Evolutionary conservation across 2,329 filamentous ascomycete species (phyloP).

Genomic region (Cladosporium sp.): DNA sequence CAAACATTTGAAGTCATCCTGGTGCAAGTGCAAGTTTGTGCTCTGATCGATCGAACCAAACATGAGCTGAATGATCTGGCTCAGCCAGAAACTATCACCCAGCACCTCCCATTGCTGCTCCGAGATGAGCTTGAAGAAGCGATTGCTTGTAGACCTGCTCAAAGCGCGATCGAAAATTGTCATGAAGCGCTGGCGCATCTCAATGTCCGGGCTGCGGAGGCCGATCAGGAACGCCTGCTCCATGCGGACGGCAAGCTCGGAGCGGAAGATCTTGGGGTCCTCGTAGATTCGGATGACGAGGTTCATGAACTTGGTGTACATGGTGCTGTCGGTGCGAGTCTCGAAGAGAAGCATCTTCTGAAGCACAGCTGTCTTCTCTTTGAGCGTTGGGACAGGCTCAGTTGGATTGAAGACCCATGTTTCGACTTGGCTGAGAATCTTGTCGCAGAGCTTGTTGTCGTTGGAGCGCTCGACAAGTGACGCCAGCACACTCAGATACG

Average conservation of each 20-base stretch:
- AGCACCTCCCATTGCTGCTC: slow-evolving; percentile 97
- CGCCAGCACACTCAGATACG: slow-evolving; percentile 91
- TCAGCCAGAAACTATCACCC: slow-evolving; percentile 92
- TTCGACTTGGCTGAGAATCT: slow-evolving; percentile 91
- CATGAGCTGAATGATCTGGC: slow-evolving; percentile 89
- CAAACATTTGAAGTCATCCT: slow-evolving; percentile 77
- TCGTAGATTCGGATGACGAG: slow-evolving; percentile 98
- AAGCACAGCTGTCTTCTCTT: slow-evolving; percentile 98
- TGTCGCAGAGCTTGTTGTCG: slow-evolving; percentile 81
- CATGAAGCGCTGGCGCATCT: slow-evolving; percentile 97
- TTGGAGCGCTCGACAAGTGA: slow-evolving; percentile 93
- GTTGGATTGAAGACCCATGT: slow-evolving; percentile 94
- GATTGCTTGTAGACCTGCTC: slow-evolving; percentile 84
- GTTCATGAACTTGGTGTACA: slow-evolving; percentile 90
- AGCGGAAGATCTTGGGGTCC: slow-evolving; percentile 90
- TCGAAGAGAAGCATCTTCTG: slow-evolving; percentile 99
- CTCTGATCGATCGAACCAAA: slow-evolving; percentile 88
- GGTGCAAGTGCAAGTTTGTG: slow-evolving; percentile 69
- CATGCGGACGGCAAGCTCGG: slow-evolving; percentile 92
- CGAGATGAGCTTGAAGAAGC: slow-evolving; percentile 82
- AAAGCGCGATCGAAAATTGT: slow-evolving; percentile 92
- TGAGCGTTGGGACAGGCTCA: slow-evolving; percentile 93
- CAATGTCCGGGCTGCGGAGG: slow-evolving; percentile 85
- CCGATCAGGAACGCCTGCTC: slow-evolving; percentile 98
- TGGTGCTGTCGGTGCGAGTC: slow-evolving; percentile 71